A percentile compares a stretch with the other conserved stretches of the same genome.
Conservation (phyloP, 1,284 basidiomycete genomes). For the Pyrrhoderma lamaoense region DNA sequence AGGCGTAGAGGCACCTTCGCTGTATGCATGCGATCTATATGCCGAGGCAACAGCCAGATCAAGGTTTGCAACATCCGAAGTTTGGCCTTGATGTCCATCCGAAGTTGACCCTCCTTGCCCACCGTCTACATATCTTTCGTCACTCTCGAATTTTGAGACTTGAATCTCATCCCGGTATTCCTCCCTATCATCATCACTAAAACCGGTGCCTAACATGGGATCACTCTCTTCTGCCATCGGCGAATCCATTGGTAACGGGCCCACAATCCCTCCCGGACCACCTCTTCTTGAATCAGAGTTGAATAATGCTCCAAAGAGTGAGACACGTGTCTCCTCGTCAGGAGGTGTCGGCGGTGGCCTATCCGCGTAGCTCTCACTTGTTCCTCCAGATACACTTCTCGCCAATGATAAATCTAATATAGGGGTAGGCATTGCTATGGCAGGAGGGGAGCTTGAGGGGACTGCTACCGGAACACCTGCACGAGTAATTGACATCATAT, state of each 20-base stretch:
- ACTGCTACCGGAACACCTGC: conserved; percentile 13
- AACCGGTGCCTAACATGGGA: conserved; percentile 13
- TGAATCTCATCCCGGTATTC: neutral
- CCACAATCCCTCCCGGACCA: conserved; percentile 13
- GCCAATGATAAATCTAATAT: conserved; percentile 12
- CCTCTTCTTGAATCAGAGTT: conserved; percentile 2
- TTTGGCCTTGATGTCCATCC: too few species aligned
- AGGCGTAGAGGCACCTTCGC: too few species aligned
- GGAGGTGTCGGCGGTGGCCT: conserved; percentile 18
- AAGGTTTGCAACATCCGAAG: too few species aligned
- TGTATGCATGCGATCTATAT: too few species aligned
- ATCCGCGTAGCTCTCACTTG: conserved; percentile 15
- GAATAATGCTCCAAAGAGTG: conserved; percentile 4
- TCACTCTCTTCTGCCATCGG: conserved; percentile 14
- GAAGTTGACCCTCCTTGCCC: too few species aligned
- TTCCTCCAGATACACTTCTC: neutral
- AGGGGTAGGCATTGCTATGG: conserved; percentile 13
- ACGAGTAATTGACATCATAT: conserved; percentile 9
- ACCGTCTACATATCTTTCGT: too few species aligned
- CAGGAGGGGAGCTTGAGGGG: conserved; percentile 8
- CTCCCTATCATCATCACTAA: conserved; percentile 6
- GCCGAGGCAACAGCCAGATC: too few species aligned
- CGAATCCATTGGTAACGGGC: conserved; percentile 10
- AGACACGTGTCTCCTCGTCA: conserved; percentile 9
- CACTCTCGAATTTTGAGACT: too few species aligned